These are phyloP conservation scores for Acanthamoeba healyi DNA, from an alignment of 208 protist species.

Conservation along the genomic window DNA sequence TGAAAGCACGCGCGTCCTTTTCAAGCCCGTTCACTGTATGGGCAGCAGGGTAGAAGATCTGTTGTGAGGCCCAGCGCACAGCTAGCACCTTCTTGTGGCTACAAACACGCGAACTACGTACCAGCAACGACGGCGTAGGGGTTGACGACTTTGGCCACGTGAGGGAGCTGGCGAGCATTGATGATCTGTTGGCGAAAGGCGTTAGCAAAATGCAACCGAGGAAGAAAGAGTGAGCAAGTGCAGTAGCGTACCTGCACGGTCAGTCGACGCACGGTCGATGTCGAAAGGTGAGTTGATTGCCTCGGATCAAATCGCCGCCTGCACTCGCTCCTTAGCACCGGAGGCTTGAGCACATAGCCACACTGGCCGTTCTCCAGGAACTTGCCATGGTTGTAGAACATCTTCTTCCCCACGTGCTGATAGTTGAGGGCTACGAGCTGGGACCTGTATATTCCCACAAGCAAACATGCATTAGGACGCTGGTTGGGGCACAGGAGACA, in stretches of 20 bases:
- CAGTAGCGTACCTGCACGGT: constrained; percentile 23
- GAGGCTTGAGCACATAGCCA: constrained; percentile 96
- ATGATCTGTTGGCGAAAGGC: constrained; percentile 30
- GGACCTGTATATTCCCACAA: constrained; percentile 85
- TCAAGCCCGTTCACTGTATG: constrained; percentile 1
- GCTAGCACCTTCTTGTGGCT: not conserved
- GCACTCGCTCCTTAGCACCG: constrained; percentile 79
- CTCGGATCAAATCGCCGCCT: not conserved
- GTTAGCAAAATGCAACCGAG: no score
- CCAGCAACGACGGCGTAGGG: constrained; percentile 72
- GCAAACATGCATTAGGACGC: not conserved
- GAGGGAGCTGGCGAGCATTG: constrained; percentile 80
- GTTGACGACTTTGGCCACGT: constrained; percentile 75
- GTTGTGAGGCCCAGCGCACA: not conserved
- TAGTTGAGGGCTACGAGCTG: constrained; percentile 96
- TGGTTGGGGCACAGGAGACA: not conserved
- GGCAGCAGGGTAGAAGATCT: not conserved
- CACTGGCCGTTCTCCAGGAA: constrained; percentile 95
- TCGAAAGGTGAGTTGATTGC: not conserved
- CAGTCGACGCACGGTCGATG: constrained; percentile 11
- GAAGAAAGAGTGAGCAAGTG: not conserved
- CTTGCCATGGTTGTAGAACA: constrained; percentile 92
- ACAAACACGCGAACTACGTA: not conserved
- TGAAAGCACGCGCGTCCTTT: constrained; percentile 28
- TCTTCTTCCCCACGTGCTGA: constrained; percentile 87